Evolutionary conservation across 306 rosid species (phyloP), one percentile per base, ranked within the genome.

Genomic region (Castanea crenata): DNA sequence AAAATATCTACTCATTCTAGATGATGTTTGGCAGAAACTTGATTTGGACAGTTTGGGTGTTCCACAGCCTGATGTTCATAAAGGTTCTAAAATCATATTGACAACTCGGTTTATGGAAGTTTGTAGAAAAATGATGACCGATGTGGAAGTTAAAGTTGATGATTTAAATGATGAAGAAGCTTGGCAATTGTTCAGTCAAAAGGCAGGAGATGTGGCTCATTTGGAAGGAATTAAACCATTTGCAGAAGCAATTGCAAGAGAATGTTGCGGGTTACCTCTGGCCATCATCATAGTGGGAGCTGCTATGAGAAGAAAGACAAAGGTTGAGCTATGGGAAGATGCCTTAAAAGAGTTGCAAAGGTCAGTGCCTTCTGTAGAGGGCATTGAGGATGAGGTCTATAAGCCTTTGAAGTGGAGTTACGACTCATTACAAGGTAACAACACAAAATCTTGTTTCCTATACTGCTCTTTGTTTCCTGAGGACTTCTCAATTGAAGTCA

Each of bases 281-380:
- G 78, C 78, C 31, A 54, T 79, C 57, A 65, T 71, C 74, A 63
- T 72, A 2, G 16, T 55, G 21, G 83, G 74, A 61, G 77, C 78
- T 20, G 83, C 83, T 54, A 79, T 79, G 83, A 73, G 83, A 25
- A 72, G 78, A 11, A 79, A 79, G 68, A 63, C 55, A 31, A 79
- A 12, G 78, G 74, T 35, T 1, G 32, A 49, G 73, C n/a, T 49
- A 11, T 80, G 83, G 83, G 21, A 74, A 31, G 52, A 80, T 56
- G 83, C 79, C 31, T 55, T 80, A 64, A 74, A 54, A 2, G 74
- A 73, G 67, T 58, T 79, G 74, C 57, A 7, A 55, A 63, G 74
- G 5, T 52, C 74, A 16, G 55, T 34, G 23, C 74, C 78, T 52
- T 29, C 35, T 35, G 14, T 25, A 20, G 34, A 15, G 34, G 55